Conservation (phyloP, 2,329 filamentous ascomycete species). For the Ceratocystis cacaofunesta region DNA sequence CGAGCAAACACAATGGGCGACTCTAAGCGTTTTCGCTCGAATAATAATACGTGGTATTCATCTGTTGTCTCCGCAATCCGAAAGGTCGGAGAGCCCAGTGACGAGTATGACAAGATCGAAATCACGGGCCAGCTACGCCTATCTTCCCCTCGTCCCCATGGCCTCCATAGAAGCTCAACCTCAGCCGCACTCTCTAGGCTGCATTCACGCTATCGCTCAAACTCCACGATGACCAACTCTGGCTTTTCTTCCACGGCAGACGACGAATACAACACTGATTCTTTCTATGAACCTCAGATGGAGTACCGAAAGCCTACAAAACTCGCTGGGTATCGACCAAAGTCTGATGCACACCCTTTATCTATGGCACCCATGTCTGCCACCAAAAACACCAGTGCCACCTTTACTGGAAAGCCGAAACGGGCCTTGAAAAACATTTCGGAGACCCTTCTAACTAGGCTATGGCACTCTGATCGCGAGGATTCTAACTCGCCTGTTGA, state of each 20-base stretch:
- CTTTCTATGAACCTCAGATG: background rate
- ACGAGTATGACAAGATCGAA: background rate
- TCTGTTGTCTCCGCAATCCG: constrained; percentile 9
- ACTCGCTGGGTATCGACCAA: background rate
- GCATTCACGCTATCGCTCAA: background rate
- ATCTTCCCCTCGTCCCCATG: background rate
- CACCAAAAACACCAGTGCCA: background rate
- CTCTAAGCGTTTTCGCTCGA: background rate
- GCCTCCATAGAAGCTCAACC: background rate
- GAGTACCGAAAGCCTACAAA: constrained; percentile 3
- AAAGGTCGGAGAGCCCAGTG: constrained; percentile 1
- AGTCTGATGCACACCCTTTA: background rate
- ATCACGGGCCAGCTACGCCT: background rate
- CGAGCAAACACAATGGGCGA: constrained; percentile 2
- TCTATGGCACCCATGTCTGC: background rate
- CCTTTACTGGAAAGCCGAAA: background rate
- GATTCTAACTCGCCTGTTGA: background rate
- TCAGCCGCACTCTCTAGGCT: background rate
- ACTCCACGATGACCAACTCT: background rate
- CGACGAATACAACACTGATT: constrained; percentile 3
- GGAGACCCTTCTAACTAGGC: background rate
- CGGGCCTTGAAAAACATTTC: constrained; percentile 6
- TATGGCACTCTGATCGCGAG: constrained; percentile 1
- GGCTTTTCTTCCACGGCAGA: constrained; percentile 4
- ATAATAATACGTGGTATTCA: constrained; percentile 4